Percentiles rank a stretch among this genome's conserved stretches.
Conservation (phyloP, 1,284 basidiomycete genomes). For the Porogramme epimiltina region DNA sequence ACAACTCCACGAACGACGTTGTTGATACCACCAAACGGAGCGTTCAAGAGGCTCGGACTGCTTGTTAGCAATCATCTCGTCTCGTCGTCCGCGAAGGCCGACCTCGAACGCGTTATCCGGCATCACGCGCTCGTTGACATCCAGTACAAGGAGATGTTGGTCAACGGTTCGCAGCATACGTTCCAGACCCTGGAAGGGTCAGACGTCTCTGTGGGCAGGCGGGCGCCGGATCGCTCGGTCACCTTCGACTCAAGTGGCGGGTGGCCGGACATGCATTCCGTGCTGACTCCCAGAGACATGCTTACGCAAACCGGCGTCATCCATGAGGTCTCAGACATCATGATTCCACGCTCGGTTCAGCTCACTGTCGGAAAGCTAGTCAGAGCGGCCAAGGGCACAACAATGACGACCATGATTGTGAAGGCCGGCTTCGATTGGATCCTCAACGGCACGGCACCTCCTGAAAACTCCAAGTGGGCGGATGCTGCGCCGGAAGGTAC, state of each 20-base stretch:
- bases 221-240: slow-evolving; percentile 48
- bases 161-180: slow-evolving; percentile 65
- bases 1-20: slow-evolving; percentile 76
- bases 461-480: slow-evolving; percentile 61
- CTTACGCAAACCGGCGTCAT: slow-evolving; percentile 90
- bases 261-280: slow-evolving; percentile 68
- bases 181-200: slow-evolving; percentile 76
- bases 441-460: slow-evolving; percentile 81
- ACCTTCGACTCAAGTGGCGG: slow-evolving; percentile 70
- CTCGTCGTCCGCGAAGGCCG: slow-evolving; percentile 70
- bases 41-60: slow-evolving; percentile 83
- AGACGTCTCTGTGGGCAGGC: slow-evolving; percentile 61
- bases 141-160: slow-evolving; percentile 70
- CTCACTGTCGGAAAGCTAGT: slow-evolving; percentile 89
- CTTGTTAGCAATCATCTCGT: slow-evolving; percentile 90
- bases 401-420: slow-evolving; percentile 84
- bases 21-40: slow-evolving; percentile 87
- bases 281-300: slow-evolving; percentile 59
- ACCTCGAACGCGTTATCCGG: slow-evolving; percentile 80
- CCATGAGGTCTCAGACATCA: slow-evolving; percentile 87
- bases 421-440: slow-evolving; percentile 90
- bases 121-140: slow-evolving; percentile 86
- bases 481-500: slow-evolving; percentile 47
- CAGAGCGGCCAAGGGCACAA: slow-evolving; percentile 83
- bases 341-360: slow-evolving; percentile 87